These are phyloP conservation scores for Schizochytrium sp. DNA, from an alignment of 108 stramenopile species.

Conservation along the genomic window DNA sequence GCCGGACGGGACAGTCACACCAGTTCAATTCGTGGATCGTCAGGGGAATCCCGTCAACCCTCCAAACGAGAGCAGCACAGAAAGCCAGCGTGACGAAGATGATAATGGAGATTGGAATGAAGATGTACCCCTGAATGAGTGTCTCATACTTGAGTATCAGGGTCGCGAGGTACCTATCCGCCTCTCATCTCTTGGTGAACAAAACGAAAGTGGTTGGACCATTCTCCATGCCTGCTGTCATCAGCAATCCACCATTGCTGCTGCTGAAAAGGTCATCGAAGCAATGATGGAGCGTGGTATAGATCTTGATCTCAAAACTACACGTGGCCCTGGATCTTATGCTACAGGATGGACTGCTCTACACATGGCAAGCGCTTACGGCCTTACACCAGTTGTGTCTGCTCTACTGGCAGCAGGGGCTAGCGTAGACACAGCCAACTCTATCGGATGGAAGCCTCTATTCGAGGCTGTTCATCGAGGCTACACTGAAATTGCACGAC, in stretches of 20 bases:
- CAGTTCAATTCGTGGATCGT: constrained; percentile 26
- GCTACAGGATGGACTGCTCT: constrained; percentile 75
- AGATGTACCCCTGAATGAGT: neutral
- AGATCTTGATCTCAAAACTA: constrained; percentile 67
- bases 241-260: constrained; percentile 63
- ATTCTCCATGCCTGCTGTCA: constrained; percentile 78
- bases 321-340: constrained; percentile 73
- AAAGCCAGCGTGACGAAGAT: constrained; percentile 22
- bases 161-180: constrained; percentile 42
- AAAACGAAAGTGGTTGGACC: constrained; percentile 74
- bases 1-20: constrained; percentile 55
- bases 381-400: constrained; percentile 67
- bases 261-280: constrained; percentile 65
- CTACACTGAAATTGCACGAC: constrained; percentile 65
- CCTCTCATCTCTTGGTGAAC: neutral
- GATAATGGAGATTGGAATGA: constrained; percentile 59
- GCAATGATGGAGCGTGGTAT: constrained; percentile 62
- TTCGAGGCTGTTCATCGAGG: constrained; percentile 74
- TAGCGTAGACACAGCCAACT: constrained; percentile 66
- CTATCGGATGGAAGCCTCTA: constrained; percentile 69
- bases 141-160: constrained; percentile 48
- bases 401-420: constrained; percentile 72
- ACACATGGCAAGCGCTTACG: constrained; percentile 79
- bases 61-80: neutral
- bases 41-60: constrained; percentile 32